Evolutionary conservation across 2,329 filamentous ascomycete species (phyloP).

Genomic region (Ceratocystis albifundus): DNA sequence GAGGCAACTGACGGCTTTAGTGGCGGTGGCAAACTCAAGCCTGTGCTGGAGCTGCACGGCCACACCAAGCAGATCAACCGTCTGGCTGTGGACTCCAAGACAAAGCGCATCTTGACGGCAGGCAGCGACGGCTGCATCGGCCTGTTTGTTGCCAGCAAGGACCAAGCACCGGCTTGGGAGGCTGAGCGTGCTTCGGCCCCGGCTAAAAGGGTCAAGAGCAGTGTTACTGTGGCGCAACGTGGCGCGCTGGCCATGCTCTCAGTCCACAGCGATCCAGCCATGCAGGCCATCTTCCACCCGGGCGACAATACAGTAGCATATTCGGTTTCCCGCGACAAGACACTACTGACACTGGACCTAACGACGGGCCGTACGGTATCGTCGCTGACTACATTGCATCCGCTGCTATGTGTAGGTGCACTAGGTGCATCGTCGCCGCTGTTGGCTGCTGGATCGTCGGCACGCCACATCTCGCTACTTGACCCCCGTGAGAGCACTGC

Average conservation of each 20-base stretch:
- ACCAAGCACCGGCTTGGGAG: constrained; percentile 62
- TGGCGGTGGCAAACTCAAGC: constrained; percentile 55
- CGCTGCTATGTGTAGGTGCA: constrained; percentile 66
- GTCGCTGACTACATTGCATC: constrained; percentile 70
- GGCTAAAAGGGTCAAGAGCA: constrained; percentile 34
- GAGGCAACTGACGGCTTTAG: constrained; percentile 52
- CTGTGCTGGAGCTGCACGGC: constrained; percentile 70
- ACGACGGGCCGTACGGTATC: constrained; percentile 68
- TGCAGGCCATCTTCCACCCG: constrained; percentile 73
- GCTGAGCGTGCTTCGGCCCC: constrained; percentile 46
- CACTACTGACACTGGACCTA: constrained; percentile 80
- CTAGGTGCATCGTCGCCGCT: constrained; percentile 43
- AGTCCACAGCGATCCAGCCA: constrained; percentile 62
- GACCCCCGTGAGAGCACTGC: constrained; percentile 73
- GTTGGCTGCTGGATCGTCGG: constrained; percentile 65
- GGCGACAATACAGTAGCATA: constrained; percentile 81
- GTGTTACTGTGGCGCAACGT: constrained; percentile 50
- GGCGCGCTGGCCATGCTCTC: constrained; percentile 66
- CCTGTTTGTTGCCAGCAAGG: constrained; percentile 77
- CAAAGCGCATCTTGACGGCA: constrained; percentile 71
- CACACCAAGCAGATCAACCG: constrained; percentile 65
- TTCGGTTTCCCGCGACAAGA: constrained; percentile 83
- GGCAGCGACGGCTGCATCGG: constrained; percentile 73
- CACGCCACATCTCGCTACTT: constrained; percentile 81
- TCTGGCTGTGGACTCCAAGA: constrained; percentile 58